A percentile compares a stretch with the other conserved stretches of the same genome.
These are phyloP conservation scores for Botrytis squamosa DNA, from an alignment of 2,329 filamentous ascomycete genomes.

Conservation along the genomic window DNA sequence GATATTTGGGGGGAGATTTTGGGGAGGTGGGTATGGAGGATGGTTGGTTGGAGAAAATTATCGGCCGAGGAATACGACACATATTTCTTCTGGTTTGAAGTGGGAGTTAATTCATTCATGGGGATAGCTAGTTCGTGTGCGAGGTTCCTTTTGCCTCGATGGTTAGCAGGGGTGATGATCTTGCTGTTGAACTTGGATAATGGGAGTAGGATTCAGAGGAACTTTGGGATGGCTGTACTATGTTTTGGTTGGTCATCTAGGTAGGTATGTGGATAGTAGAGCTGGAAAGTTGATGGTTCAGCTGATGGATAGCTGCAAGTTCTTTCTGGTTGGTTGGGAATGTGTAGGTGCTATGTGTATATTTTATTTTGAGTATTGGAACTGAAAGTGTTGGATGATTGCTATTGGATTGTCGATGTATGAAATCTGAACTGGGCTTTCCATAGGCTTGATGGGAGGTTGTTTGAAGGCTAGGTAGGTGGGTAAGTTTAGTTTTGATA, in stretches of 20 bases:
- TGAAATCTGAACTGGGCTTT: fast-evolving
- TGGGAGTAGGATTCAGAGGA: not conserved
- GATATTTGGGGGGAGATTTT: too few species aligned
- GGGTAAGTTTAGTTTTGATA: fast-evolving
- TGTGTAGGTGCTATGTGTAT: too few species aligned
- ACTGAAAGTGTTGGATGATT: not conserved
- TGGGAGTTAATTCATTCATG: not conserved
- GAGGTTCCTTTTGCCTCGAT: not conserved
- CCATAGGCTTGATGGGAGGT: not conserved
- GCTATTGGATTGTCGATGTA: not conserved
- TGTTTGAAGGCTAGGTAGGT: not conserved
- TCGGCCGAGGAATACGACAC: too few species aligned
- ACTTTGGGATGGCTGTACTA: not conserved
- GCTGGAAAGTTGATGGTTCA: not conserved
- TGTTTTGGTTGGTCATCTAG: fast-evolving
- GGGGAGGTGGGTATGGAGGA: too few species aligned
- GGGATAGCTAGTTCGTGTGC: not conserved
- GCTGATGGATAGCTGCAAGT: not conserved
- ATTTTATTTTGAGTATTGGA: not conserved
- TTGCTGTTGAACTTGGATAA: too few species aligned
- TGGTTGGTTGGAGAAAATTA: too few species aligned
- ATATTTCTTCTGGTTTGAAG: not conserved
- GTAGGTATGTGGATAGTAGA: not conserved
- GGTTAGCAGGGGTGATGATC: not conserved
- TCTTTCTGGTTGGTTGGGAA: too few species aligned